Conservation (phyloP, 2,329 filamentous ascomycete species). For the Aspergillus arachidicola region DNA sequence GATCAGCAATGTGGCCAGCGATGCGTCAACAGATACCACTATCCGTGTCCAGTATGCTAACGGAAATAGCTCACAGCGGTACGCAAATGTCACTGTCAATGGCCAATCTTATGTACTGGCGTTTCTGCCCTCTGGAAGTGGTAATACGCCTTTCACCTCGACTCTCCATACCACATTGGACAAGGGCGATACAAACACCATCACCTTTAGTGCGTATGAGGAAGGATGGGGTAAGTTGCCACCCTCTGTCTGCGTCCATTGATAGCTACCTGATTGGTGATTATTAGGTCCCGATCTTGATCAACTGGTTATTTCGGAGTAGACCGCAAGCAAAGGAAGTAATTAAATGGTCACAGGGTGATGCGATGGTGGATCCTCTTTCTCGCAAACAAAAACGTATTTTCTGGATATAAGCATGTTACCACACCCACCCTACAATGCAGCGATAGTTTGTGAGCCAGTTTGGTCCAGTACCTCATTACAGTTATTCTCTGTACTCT, state of each 20-base stretch:
- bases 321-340: rapidly evolving
- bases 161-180: not conserved
- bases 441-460: too few species aligned
- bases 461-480: not conserved
- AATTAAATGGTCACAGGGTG: too few species aligned
- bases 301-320: not conserved
- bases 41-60: not conserved
- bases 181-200: not conserved
- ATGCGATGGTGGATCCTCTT: too few species aligned
- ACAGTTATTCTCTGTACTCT: not conserved
- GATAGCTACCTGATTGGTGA: not conserved
- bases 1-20: not conserved
- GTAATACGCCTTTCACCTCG: not conserved
- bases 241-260: rapidly evolving
- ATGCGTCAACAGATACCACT: not conserved
- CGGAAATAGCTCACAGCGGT: not conserved
- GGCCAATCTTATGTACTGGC: not conserved
- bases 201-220: not conserved
- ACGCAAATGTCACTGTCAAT: not conserved
- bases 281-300: not conserved
- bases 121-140: not conserved
- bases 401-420: not conserved
- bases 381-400: not conserved
- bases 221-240: not conserved
- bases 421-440: not conserved